phyloP scores from a whole-genome alignment of 2,329 filamentous ascomycete species.

The Cytospora paraplurivora region DNA sequence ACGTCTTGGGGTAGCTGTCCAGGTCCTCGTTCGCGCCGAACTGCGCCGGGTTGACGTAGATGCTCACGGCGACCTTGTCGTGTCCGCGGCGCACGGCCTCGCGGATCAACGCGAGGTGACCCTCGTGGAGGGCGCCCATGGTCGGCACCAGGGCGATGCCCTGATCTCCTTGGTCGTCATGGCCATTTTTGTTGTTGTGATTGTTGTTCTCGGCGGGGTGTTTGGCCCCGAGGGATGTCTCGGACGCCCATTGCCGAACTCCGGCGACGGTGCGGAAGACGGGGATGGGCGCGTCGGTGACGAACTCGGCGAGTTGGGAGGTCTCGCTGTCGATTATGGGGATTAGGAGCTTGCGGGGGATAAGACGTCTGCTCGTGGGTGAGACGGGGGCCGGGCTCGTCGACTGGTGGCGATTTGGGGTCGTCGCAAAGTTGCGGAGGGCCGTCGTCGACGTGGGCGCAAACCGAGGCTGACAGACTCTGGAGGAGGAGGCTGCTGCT shows the following conservation, averaged over 20 bases:
- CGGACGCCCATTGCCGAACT: slow-evolving; percentile 65
- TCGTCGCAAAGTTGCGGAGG: slow-evolving; percentile 4
- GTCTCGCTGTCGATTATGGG: slow-evolving; percentile 24
- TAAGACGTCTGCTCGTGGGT: background rate
- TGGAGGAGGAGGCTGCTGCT: no score
- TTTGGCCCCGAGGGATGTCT: slow-evolving; percentile 53
- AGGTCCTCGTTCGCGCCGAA: slow-evolving; percentile 91
- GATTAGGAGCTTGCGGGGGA: slow-evolving; percentile 18
- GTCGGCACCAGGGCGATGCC: slow-evolving; percentile 89
- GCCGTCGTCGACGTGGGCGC: background rate
- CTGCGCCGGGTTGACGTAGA: slow-evolving; percentile 96
- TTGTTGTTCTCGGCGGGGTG: background rate
- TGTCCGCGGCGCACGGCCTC: slow-evolving; percentile 78
- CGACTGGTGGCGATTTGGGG: background rate
- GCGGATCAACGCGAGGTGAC: slow-evolving; percentile 84
- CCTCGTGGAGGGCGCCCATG: slow-evolving; percentile 95
- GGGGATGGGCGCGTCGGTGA: slow-evolving; percentile 62
- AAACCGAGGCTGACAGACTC: background rate
- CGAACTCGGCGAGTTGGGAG: slow-evolving; percentile 42
- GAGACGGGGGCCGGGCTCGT: background rate
- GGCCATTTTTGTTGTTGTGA: slow-evolving; percentile 65
- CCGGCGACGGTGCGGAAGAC: slow-evolving; percentile 75
- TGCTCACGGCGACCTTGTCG: slow-evolving; percentile 83
- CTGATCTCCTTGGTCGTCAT: slow-evolving; percentile 63
- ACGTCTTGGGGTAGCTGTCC: slow-evolving; percentile 85